phyloP scores from a whole-genome alignment of 2,329 filamentous ascomycete genomes.

The Ramularia endophylla region DNA sequence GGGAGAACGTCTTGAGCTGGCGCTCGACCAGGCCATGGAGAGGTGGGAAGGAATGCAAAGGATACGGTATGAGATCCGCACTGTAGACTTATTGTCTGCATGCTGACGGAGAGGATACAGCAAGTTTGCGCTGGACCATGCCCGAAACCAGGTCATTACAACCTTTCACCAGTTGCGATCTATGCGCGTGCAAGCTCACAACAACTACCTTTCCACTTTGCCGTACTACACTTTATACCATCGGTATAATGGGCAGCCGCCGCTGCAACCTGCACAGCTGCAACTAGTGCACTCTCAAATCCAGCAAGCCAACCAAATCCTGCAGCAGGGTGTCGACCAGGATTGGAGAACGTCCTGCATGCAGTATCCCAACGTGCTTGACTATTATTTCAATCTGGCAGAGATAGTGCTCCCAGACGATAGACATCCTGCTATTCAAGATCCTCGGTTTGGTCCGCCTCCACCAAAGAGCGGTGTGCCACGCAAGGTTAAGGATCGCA shows the following conservation, averaged over 20 bases:
- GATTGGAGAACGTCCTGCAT: constrained; percentile 73
- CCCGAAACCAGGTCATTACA: constrained; percentile 40
- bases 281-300: constrained; percentile 48
- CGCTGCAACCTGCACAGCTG: constrained; percentile 37
- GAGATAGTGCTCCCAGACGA: constrained; percentile 60
- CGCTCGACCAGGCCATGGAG: constrained; percentile 28
- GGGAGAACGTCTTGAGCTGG: constrained; percentile 27
- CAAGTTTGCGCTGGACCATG: constrained; percentile 43
- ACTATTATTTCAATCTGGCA: constrained; percentile 71
- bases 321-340: constrained; percentile 70
- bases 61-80: constrained; percentile 22
- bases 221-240: constrained; percentile 44
- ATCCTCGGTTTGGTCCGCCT: constrained; percentile 28
- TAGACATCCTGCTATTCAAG: constrained; percentile 31
- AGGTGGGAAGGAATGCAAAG: constrained; percentile 24
- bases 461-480: background rate
- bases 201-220: constrained; percentile 38
- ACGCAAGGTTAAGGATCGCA: constrained; percentile 26
- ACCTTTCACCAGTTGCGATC: constrained; percentile 38
- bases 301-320: constrained; percentile 55
- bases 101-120: constrained; percentile 24
- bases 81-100: background rate
- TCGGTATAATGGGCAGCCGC: constrained; percentile 40
- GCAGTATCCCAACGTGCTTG: constrained; percentile 72
- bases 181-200: constrained; percentile 37